Percentiles rank a stretch among this genome's conserved stretches.
These are phyloP conservation scores for Raphanus raphanistrum DNA, from an alignment of 345 rosid genomes.

Conservation along the genomic window DNA sequence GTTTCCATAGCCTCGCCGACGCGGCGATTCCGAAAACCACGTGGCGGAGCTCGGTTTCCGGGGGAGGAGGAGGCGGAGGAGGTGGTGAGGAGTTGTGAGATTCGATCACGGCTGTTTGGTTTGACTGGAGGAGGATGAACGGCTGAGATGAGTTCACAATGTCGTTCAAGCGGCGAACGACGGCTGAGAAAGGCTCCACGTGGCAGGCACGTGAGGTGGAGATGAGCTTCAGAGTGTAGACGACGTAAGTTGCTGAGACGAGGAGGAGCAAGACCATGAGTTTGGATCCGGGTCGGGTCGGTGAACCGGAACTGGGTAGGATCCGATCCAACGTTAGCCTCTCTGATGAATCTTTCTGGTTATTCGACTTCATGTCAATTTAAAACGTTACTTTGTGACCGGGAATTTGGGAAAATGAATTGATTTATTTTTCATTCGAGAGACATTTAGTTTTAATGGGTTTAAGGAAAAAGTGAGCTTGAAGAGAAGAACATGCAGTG, in stretches of 20 bases:
- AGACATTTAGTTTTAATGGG: not conserved
- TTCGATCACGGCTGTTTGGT: slow-evolving; percentile 3
- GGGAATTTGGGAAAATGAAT: not conserved
- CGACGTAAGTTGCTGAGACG: slow-evolving; percentile 69
- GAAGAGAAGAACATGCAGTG: slow-evolving; percentile 39
- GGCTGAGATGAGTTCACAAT: slow-evolving; percentile 37
- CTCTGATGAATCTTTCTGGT: slow-evolving; percentile 43
- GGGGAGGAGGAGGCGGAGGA: slow-evolving; percentile 16
- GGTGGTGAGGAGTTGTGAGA: slow-evolving; percentile 4
- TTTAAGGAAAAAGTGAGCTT: slow-evolving; percentile 15
- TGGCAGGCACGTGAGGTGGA: slow-evolving; percentile 63
- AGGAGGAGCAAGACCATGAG: slow-evolving; percentile 69
- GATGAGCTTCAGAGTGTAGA: slow-evolving; percentile 82
- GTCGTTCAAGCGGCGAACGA: slow-evolving; percentile 24
- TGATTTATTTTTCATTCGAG: not conserved
- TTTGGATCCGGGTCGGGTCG: slow-evolving; percentile 59
- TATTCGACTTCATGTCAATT: slow-evolving; percentile 24
- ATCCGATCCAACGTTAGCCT: slow-evolving; percentile 67
- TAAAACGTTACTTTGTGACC: not conserved
- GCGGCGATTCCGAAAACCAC: slow-evolving; percentile 94
- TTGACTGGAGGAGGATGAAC: slow-evolving; percentile 24
- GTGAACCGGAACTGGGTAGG: slow-evolving; percentile 43
- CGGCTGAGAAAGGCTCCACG: slow-evolving; percentile 42
- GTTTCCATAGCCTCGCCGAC: slow-evolving; percentile 86
- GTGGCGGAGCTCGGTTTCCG: slow-evolving; percentile 54